phyloP scores from a whole-genome alignment of 495 filamentous ascomycete genomes.

The Daldinia loculata region DNA sequence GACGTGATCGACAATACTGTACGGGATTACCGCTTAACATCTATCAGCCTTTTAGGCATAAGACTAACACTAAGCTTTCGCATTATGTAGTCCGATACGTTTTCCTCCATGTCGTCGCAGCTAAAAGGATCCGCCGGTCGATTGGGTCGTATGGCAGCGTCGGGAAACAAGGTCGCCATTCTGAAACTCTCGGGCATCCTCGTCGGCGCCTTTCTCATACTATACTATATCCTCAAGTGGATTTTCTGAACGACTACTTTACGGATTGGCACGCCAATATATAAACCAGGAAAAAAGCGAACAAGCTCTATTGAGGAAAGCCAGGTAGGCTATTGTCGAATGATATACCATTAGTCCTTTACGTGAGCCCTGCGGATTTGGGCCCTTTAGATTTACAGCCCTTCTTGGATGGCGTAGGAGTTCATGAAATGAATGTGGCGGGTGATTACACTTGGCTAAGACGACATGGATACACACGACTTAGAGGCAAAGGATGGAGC shows the following conservation, averaged over 20 bases:
- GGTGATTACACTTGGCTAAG: neutral
- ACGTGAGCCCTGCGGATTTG: neutral
- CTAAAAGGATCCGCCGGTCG: constrained; percentile 87
- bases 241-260: constrained; percentile 60
- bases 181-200: constrained; percentile 88
- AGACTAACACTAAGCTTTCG: neutral
- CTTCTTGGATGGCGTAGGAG: neutral
- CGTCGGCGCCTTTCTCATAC: constrained; percentile 71
- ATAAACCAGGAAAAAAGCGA: neutral
- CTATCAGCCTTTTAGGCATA: neutral
- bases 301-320: neutral
- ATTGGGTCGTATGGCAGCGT: constrained; percentile 90
- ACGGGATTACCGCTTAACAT: constrained; percentile 49
- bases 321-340: neutral
- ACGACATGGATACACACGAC: neutral
- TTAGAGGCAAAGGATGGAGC: neutral
- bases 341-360: neutral
- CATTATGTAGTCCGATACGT: constrained; percentile 58
- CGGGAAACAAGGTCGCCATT: constrained; percentile 89
- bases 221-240: constrained; percentile 77
- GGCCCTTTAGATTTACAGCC: neutral
- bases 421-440: neutral
- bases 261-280: neutral
- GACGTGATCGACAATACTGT: constrained; percentile 87
- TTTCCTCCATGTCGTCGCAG: constrained; percentile 66